A percentile compares a stretch with the other conserved stretches of the same genome.
Evolutionary conservation across 169 alveolate genomes (phyloP).

Genomic region (Plasmodium gaboni): DNA sequence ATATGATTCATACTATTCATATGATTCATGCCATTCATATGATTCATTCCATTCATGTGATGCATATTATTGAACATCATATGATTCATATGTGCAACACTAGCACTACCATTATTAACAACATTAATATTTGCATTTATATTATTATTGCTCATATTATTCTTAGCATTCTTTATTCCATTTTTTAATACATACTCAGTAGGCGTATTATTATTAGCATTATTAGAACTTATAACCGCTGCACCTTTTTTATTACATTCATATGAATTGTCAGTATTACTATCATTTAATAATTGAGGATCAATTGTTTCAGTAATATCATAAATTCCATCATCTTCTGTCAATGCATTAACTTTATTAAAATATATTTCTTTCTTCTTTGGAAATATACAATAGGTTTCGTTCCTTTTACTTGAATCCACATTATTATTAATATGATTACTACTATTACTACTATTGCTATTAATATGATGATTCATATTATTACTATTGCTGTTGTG

Average conservation of each 20-base stretch:
- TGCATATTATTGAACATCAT: not conserved
- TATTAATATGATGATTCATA: not conserved
- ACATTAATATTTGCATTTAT: slow-evolving; percentile 15
- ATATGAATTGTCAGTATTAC: slow-evolving; percentile 17
- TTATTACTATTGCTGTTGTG: slow-evolving; percentile 6
- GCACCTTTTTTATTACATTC: slow-evolving; percentile 17
- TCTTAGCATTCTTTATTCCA: not conserved
- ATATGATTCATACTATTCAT: not conserved
- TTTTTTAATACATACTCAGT: too few species aligned
- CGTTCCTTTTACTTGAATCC: slow-evolving; percentile 31
- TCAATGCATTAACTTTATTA: slow-evolving; percentile 29
- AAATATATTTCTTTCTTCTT: slow-evolving; percentile 45
- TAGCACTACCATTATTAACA: slow-evolving; percentile 2
- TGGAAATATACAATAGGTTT: slow-evolving; percentile 29
- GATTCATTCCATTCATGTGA: not conserved
- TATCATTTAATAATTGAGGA: slow-evolving; percentile 23
- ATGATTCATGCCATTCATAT: not conserved
- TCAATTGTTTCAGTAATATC: slow-evolving; percentile 23
- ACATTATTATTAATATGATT: not conserved
- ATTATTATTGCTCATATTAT: not conserved
- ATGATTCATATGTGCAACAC: not conserved
- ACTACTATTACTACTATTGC: not conserved
- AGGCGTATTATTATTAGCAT: not conserved
- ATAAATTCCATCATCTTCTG: slow-evolving; percentile 36
- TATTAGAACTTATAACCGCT: not conserved